A percentile compares a stretch with the other conserved stretches of the same genome.
Evolutionary conservation across 2,329 filamentous ascomycete species (phyloP).

Genomic region (Stachybotrys chartarum): DNA sequence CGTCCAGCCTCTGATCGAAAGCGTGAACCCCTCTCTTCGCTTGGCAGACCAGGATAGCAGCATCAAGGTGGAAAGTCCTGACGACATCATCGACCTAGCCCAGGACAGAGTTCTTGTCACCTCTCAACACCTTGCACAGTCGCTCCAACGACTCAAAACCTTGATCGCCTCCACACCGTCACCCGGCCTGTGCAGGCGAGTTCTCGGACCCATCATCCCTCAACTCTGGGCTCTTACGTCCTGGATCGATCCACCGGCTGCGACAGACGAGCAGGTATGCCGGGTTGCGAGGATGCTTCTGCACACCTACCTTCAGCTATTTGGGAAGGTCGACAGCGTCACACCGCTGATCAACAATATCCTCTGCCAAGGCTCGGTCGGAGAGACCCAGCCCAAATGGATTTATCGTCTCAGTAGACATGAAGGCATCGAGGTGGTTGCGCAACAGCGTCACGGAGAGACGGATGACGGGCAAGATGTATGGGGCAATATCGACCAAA

Average conservation of each 20-base stretch:
- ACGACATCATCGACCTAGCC: slow-evolving; percentile 39
- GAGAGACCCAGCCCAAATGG: slow-evolving; percentile 37
- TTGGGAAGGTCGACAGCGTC: slow-evolving; percentile 43
- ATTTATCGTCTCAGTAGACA: slow-evolving; percentile 36
- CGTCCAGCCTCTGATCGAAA: slow-evolving; percentile 47
- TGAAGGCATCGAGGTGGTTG: slow-evolving; percentile 45
- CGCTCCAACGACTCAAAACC: slow-evolving; percentile 47
- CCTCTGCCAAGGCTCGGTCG: slow-evolving; percentile 42
- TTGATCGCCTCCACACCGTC: slow-evolving; percentile 59
- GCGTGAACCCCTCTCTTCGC: slow-evolving; percentile 37
- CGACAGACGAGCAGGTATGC: slow-evolving; percentile 30
- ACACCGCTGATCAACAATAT: slow-evolving; percentile 44
- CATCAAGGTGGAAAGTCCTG: slow-evolving; percentile 8
- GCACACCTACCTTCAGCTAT: slow-evolving; percentile 50
- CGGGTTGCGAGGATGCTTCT: slow-evolving; percentile 43
- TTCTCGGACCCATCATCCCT: slow-evolving; percentile 51
- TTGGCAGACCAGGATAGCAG: neutral
- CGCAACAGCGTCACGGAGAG: slow-evolving; percentile 13
- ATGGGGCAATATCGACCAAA: slow-evolving; percentile 38
- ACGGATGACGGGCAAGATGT: slow-evolving; percentile 15
- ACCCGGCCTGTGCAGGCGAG: slow-evolving; percentile 54
- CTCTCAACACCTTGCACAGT: slow-evolving; percentile 37
- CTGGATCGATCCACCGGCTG: slow-evolving; percentile 31
- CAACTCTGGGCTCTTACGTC: slow-evolving; percentile 58
- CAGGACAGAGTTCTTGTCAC: slow-evolving; percentile 36